Percentiles rank a stretch among this genome's conserved stretches.
Evolutionary conservation across 2,329 filamentous ascomycete genomes (phyloP).

Genomic region (Botryotinia globosa): DNA sequence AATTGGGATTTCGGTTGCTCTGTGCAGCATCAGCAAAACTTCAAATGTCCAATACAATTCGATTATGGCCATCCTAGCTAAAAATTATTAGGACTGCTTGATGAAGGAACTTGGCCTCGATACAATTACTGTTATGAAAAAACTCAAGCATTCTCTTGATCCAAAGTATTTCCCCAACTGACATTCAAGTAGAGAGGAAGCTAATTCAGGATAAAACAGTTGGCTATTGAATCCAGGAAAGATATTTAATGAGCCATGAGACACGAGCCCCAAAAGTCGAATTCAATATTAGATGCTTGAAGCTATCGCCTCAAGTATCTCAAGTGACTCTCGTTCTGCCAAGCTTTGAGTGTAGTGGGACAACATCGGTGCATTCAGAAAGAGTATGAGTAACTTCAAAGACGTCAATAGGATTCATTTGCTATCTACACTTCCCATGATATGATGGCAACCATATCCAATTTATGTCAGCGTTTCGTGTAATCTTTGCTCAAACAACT

Average conservation of each 20-base stretch:
- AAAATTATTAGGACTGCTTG: conserved; percentile 9
- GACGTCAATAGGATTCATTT: not conserved
- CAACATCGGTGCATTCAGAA: not conserved
- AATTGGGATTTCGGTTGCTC: conserved; percentile 41
- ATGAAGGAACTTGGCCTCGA: conserved; percentile 70
- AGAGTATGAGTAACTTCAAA: not conserved
- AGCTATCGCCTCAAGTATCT: not conserved
- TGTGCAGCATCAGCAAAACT: conserved; percentile 40
- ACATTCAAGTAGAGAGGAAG: not conserved
- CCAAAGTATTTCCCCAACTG: conserved; percentile 46
- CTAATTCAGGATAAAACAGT: conserved; percentile 3
- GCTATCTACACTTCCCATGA: not conserved
- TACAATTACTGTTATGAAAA: conserved; percentile 78
- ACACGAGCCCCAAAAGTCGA: not conserved
- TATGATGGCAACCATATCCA: not conserved
- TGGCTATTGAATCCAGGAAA: conserved; percentile 77
- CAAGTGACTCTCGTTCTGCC: not conserved
- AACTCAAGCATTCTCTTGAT: conserved; percentile 75
- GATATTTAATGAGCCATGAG: conserved; percentile 24
- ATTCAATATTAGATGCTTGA: not conserved
- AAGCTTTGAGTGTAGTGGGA: not conserved
- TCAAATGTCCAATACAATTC: not conserved
- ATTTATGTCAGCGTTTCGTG: not conserved
- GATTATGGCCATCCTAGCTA: not conserved
- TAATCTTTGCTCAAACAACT: not conserved